phyloP scores from a whole-genome alignment of 2,329 filamentous ascomycete genomes.

The Talaromyces sp. region DNA sequence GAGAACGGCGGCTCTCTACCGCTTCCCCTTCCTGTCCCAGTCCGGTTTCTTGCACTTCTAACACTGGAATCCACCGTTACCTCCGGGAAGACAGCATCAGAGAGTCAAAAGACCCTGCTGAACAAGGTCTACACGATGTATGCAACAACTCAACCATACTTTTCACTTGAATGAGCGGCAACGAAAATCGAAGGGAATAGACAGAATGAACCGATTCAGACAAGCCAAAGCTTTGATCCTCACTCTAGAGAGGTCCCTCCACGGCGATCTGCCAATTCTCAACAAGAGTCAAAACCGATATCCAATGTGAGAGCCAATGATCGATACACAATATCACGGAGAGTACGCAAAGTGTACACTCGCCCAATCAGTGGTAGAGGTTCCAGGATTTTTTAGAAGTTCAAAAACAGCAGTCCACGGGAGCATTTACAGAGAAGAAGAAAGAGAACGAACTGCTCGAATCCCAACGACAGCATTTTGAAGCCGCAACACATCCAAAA shows the following conservation, averaged over 20 bases:
- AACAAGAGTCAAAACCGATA: neutral
- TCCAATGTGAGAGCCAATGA: constrained; percentile 10
- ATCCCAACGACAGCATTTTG: neutral
- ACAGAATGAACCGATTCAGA: constrained; percentile 49
- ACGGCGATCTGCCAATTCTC: constrained; percentile 7
- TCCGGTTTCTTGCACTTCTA: neutral
- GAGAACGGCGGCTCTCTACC: constrained; percentile 26
- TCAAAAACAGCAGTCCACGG: neutral
- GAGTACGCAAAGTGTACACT: neutral
- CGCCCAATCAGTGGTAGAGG: constrained; percentile 11
- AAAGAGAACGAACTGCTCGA: constrained; percentile 9
- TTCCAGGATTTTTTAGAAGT: constrained; percentile 3
- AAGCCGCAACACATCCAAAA: neutral
- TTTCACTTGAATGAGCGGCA: neutral
- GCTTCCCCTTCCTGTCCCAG: constrained; percentile 7
- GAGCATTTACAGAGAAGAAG: constrained; percentile 5
- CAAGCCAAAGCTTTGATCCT: constrained; percentile 93
- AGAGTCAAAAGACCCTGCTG: neutral
- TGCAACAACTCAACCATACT: constrained; percentile 5
- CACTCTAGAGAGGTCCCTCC: constrained; percentile 81
- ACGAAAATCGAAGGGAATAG: constrained; percentile 13
- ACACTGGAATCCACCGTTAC: neutral
- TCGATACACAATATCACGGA: neutral
- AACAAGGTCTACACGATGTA: constrained; percentile 6
- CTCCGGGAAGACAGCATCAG: constrained; percentile 2